Evolutionary conservation across 2,329 filamentous ascomycete genomes (phyloP).

Genomic region (Cladosporium sp.): DNA sequence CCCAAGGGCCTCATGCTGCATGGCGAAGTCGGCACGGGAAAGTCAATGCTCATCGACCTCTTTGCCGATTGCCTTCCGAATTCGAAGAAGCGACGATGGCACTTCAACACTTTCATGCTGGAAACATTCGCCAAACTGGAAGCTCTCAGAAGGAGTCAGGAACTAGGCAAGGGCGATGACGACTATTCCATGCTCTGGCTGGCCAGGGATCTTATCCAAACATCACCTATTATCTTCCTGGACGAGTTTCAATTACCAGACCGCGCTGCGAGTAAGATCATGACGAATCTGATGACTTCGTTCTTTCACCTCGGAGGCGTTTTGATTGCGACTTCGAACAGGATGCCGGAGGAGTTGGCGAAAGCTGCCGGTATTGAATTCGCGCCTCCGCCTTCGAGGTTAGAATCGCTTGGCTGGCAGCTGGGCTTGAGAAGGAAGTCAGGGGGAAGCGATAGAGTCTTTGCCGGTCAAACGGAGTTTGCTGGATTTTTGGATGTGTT

Average conservation of each 20-base stretch:
- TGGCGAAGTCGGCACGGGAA: constrained; percentile 77
- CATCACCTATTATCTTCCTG: constrained; percentile 70
- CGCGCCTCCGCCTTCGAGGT: constrained; percentile 43
- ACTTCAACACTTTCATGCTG: constrained; percentile 84
- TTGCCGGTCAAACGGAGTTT: constrained; percentile 65
- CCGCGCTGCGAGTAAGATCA: constrained; percentile 69
- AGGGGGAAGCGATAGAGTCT: constrained; percentile 46
- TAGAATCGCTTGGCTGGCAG: constrained; percentile 36
- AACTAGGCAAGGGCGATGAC: constrained; percentile 28
- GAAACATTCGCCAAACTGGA: constrained; percentile 70
- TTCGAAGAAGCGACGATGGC: constrained; percentile 67
- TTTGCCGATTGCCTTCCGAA: constrained; percentile 74
- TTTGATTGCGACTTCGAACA: constrained; percentile 72
- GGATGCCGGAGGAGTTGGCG: constrained; percentile 75
- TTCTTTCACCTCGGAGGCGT: constrained; percentile 83
- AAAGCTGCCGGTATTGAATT: constrained; percentile 71
- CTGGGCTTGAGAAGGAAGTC: constrained; percentile 29
- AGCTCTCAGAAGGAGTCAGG: constrained; percentile 48
- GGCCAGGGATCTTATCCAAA: constrained; percentile 69
- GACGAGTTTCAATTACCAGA: constrained; percentile 84
- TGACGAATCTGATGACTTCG: constrained; percentile 70
- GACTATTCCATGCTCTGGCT: constrained; percentile 70
- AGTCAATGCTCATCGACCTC: constrained; percentile 78
- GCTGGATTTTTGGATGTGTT: constrained; percentile 69
- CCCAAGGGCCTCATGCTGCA: constrained; percentile 72